Conservation (phyloP, 2,329 filamentous ascomycete genomes). For the Periconia sp. region DNA sequence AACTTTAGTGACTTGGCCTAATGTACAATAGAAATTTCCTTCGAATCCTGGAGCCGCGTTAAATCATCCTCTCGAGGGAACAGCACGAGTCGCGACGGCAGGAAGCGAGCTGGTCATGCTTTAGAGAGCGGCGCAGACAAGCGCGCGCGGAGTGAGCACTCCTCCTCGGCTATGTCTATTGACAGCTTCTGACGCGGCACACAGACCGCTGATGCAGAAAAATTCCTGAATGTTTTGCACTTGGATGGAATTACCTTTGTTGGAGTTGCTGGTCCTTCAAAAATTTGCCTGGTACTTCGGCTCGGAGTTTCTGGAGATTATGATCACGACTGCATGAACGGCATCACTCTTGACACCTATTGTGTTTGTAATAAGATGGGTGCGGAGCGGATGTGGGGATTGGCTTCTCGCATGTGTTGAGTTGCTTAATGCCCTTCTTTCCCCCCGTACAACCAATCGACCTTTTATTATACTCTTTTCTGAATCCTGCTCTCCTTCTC, state of each 20-base stretch:
- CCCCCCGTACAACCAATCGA: not conserved
- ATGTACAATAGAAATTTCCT: slow-evolving; percentile 45
- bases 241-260: not conserved
- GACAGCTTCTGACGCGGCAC: slow-evolving; percentile 31
- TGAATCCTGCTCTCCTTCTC: no score
- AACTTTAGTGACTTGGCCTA: slow-evolving; percentile 9
- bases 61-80: slow-evolving; percentile 56
- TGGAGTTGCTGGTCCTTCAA: not conserved
- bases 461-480: not conserved
- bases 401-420: not conserved
- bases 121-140: slow-evolving; percentile 38
- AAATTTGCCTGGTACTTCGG: slow-evolving; percentile 1
- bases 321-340: slow-evolving; percentile 7
- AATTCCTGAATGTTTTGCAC: not conserved
- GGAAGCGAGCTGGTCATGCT: slow-evolving; percentile 41
- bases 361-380: slow-evolving; percentile 9
- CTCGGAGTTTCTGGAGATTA: not conserved
- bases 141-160: slow-evolving; percentile 39
- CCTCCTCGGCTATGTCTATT: slow-evolving; percentile 30
- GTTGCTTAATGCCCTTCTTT: slow-evolving; percentile 9
- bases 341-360: not conserved
- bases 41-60: slow-evolving; percentile 71
- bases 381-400: slow-evolving; percentile 5
- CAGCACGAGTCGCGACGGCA: slow-evolving; percentile 44
- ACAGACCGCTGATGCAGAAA: slow-evolving; percentile 14